phyloP scores from a whole-genome alignment of 805 yeast genomes.

The Cephaloascus fragrans region DNA sequence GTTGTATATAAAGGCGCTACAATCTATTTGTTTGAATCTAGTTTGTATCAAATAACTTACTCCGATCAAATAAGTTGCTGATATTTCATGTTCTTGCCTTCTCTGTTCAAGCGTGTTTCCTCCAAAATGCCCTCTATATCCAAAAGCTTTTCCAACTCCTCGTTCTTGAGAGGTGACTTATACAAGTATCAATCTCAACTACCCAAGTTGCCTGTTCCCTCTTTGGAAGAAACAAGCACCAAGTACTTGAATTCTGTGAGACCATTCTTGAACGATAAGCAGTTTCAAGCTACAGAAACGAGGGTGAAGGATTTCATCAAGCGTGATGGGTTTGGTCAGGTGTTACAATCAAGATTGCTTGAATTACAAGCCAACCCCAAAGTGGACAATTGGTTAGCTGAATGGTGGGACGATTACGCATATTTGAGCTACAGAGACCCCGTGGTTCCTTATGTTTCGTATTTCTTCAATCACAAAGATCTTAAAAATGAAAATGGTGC shows the following conservation, averaged over 20 bases:
- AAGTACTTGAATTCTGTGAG: slow-evolving; percentile 64
- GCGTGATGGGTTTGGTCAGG: slow-evolving; percentile 55
- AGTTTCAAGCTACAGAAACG: slow-evolving; percentile 40
- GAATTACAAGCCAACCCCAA: slow-evolving; percentile 44
- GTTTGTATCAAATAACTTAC: too few relatives aligned
- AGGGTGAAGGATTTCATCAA: slow-evolving; percentile 58
- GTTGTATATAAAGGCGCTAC: too few relatives aligned
- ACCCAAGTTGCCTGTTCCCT: slow-evolving; percentile 85
- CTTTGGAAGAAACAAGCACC: slow-evolving; percentile 57
- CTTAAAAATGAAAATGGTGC: slow-evolving; percentile 45
- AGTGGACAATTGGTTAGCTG: slow-evolving; percentile 79
- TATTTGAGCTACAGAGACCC: slow-evolving; percentile 89
- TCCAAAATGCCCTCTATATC: neutral
- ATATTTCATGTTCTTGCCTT: too few relatives aligned
- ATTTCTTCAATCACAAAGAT: slow-evolving; percentile 80
- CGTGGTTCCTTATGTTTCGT: slow-evolving; percentile 88
- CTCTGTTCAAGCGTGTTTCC: neutral
- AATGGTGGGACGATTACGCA: slow-evolving; percentile 92
- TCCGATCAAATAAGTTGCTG: too few relatives aligned
- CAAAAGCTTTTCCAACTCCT: slow-evolving; percentile 7
- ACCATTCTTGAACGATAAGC: slow-evolving; percentile 50
- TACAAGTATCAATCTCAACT: slow-evolving; percentile 62
- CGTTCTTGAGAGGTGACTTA: slow-evolving; percentile 49
- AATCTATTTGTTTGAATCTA: too few relatives aligned
- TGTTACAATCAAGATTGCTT: slow-evolving; percentile 56